A percentile compares a stretch with the other conserved stretches of the same genome.
Conservation (phyloP, 306 rosid genomes). For the Vigna unguiculata region DNA sequence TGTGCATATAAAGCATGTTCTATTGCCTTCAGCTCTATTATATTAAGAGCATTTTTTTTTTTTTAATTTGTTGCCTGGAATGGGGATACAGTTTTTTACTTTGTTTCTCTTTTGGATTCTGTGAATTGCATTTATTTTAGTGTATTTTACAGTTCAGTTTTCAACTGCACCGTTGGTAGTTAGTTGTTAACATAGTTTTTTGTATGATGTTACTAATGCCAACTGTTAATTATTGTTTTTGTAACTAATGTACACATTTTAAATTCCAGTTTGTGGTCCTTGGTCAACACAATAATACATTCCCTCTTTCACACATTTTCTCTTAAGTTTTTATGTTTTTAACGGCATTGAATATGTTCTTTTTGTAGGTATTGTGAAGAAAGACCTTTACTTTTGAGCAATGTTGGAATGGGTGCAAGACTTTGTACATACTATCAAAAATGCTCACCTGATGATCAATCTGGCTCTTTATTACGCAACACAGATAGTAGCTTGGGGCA, state of each 20-base stretch:
- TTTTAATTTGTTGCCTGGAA: conserved; percentile 10
- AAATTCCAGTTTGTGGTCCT: too few species aligned
- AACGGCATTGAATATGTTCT: conserved; percentile 31
- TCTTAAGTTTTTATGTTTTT: too few species aligned
- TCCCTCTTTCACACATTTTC: too few species aligned
- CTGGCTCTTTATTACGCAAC: conserved; percentile 77
- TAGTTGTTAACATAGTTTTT: too few species aligned
- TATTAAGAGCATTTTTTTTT: conserved; percentile 32
- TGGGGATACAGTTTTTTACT: conserved; percentile 11
- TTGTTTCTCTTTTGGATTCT: conserved; percentile 13
- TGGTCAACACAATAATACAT: too few species aligned
- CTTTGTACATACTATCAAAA: conserved; percentile 95
- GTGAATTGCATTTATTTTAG: conserved; percentile 3
- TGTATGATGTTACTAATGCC: too few species aligned
- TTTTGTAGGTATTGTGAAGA: conserved; percentile 91
- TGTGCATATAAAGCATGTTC: conserved; percentile 11
- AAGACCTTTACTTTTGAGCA: conserved; percentile 93
- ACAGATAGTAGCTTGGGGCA: conserved; percentile 74
- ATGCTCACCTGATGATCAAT: conserved; percentile 82
- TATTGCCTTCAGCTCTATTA: not conserved
- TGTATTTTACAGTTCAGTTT: too few species aligned
- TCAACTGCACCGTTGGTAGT: too few species aligned
- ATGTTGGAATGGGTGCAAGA: conserved; percentile 95
- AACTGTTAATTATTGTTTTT: too few species aligned
- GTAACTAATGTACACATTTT: too few species aligned